Base-by-base conservation (phyloP, 805 yeast species). In the Saccharomyces cerevisiae region DNA sequence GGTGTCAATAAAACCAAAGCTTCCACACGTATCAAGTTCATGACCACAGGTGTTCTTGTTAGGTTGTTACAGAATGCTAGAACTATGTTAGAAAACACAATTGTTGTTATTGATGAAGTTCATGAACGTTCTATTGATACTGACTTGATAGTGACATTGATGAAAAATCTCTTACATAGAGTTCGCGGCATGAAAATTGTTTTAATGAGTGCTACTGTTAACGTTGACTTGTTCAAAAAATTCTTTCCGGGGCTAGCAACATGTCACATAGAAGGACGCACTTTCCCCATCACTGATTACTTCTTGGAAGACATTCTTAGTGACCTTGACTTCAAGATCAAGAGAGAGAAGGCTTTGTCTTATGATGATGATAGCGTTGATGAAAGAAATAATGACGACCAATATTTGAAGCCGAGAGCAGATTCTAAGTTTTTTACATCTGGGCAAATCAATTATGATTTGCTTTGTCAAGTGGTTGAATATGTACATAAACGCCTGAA, bases 131-230 rank as follows among this genome's bases (percentile, higher is more conserved):
- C 97, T 0, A 81, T 91, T 53, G 98, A 92, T 62, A 83, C 91
- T 56, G 98, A 92, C 69, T 83, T 91, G 54, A 74, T 92, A 41
- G 73, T 92, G 51, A 88, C 90, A 51, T 78, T 92, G 49, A 73
- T 92, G 57, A 90, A 88, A 62, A 78, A 77, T 41, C 71, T 89
- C 4, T 62, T 84, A 59, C 64, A 70, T 10, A 73, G 67, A 48
- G 62, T 67, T 47, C 76, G 74, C 50, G 77, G 81, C 0, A 66
- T 91, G 55, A 86, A 82, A 61, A 75, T 92, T 31, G 77, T 92
- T 9, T 75, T 94, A 51, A 92, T 94, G 97, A 87, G 96, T 65
- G 98, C 98, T 3, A 92, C 98, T 0, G 91, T 92, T 47, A 87
- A 89, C 63, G 78, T 84, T 1, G 76, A 76, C 9, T 75, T 79